Conservation (phyloP, 2,329 filamentous ascomycete genomes). For the Cytospora piceicola region DNA sequence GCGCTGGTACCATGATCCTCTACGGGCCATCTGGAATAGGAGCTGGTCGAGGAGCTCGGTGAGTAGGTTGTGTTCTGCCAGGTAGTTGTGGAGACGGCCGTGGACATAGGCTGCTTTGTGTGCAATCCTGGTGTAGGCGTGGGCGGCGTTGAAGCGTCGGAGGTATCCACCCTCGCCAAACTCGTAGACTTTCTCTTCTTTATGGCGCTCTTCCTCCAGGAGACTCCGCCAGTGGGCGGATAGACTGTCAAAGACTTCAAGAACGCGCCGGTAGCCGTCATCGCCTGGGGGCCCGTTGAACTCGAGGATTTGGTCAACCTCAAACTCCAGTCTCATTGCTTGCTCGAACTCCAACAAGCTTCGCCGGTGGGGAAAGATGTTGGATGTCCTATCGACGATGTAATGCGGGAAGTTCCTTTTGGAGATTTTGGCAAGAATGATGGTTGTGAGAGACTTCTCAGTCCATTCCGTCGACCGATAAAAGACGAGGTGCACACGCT, state of each 20-base stretch:
- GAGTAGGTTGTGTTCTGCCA: constrained; percentile 74
- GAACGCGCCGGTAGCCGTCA: constrained; percentile 67
- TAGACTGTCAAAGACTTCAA: constrained; percentile 73
- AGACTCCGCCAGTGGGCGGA: constrained; percentile 81
- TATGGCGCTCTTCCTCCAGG: constrained; percentile 73
- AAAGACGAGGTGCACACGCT: constrained; percentile 93
- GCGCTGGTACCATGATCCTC: constrained; percentile 93
- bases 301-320: constrained; percentile 81
- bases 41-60: constrained; percentile 76
- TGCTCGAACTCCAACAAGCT: constrained; percentile 87
- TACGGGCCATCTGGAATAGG: constrained; percentile 81
- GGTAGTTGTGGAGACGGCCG: constrained; percentile 80
- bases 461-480: constrained; percentile 97
- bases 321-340: constrained; percentile 78
- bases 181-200: constrained; percentile 77
- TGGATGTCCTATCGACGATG: constrained; percentile 84
- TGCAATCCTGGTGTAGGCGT: constrained; percentile 90
- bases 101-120: constrained; percentile 84
- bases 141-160: constrained; percentile 85
- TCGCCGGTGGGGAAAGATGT: constrained; percentile 79
- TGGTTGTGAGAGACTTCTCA: constrained; percentile 92
- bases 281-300: constrained; percentile 72
- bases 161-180: constrained; percentile 87
- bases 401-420: constrained; percentile 87
- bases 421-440: constrained; percentile 90